A percentile compares a stretch with the other conserved stretches of the same genome.
Conservation (phyloP, 371 early-diverging fungal genomes). For the Rhizopus arrhizus region DNA sequence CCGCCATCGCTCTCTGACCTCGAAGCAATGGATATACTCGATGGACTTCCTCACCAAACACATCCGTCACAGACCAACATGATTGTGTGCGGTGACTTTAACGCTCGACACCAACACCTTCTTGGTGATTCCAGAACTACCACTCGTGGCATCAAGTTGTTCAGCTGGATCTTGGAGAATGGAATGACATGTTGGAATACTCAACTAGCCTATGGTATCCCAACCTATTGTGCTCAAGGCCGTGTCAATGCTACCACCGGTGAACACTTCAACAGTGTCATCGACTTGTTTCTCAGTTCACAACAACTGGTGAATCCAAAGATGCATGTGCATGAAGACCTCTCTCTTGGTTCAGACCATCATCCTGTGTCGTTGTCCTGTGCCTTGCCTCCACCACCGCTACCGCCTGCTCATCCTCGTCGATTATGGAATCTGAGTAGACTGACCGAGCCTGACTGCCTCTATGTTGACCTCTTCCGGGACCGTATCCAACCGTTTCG, state of each 20-base stretch:
- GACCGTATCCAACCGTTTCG: background rate
- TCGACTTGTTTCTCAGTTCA: slow-evolving; percentile 7
- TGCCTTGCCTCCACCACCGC: background rate
- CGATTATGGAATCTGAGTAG: slow-evolving; percentile 9
- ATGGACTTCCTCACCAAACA: too few relatives aligned
- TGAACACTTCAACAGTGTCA: background rate
- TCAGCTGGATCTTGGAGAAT: background rate
- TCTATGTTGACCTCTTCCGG: background rate
- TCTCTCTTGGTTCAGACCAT: slow-evolving; percentile 4
- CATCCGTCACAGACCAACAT: too few relatives aligned
- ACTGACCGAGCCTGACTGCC: slow-evolving; percentile 2
- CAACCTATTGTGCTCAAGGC: background rate
- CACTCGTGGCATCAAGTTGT: too few relatives aligned
- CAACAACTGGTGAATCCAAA: background rate
- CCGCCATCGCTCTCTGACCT: too few relatives aligned
- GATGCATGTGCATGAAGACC: background rate
- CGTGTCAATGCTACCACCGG: background rate
- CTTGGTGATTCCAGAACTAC: too few relatives aligned
- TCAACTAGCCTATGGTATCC: background rate
- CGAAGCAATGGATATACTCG: too few relatives aligned
- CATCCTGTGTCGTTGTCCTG: slow-evolving; percentile 4
- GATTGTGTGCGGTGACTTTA: too few relatives aligned
- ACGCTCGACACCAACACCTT: too few relatives aligned
- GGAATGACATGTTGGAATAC: background rate
- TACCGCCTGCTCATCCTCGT: slow-evolving; percentile 1